phyloP scores from a whole-genome alignment of 257 asterid genomes.

The Fraxinus excelsior region DNA sequence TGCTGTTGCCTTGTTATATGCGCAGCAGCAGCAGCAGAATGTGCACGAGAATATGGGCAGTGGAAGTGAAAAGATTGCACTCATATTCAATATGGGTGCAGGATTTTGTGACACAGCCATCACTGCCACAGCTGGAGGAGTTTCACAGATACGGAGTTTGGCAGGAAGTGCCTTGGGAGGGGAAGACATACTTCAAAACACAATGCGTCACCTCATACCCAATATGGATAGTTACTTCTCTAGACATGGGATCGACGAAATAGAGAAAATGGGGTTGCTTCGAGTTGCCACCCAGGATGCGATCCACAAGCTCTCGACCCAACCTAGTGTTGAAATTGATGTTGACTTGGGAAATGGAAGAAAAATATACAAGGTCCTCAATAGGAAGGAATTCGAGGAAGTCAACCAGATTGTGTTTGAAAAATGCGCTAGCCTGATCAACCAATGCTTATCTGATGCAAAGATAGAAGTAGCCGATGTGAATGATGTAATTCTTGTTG shows the following conservation, averaged over 20 bases:
- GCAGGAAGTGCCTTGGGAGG: constrained; percentile 75
- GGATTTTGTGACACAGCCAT: constrained; percentile 85
- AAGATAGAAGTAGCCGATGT: constrained; percentile 53
- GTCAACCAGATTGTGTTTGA: constrained; percentile 58
- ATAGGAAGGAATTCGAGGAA: constrained; percentile 59
- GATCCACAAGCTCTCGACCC: constrained; percentile 63
- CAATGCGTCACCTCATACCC: constrained; percentile 62
- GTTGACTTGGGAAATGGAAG: constrained; percentile 60
- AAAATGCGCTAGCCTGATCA: constrained; percentile 54
- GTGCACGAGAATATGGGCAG: constrained; percentile 55
- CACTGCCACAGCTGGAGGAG: constrained; percentile 83
- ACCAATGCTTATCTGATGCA: constrained; percentile 56
- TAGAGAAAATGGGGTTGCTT: constrained; percentile 64
- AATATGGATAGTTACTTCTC: constrained; percentile 59
- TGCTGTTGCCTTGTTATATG: constrained; percentile 83
- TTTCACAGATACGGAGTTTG: constrained; percentile 75
- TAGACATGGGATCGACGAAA: constrained; percentile 60
- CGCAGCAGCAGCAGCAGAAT: constrained; percentile 71
- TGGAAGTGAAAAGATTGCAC: constrained; percentile 66
- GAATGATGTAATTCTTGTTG: constrained; percentile 69
- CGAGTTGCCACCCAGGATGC: constrained; percentile 81
- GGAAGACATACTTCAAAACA: constrained; percentile 74
- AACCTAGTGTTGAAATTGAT: constrained; percentile 42
- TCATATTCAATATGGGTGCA: constrained; percentile 88
- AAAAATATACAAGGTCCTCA: constrained; percentile 51